Evolutionary conservation across 2,329 filamentous ascomycete species (phyloP), one percentile per base, ranked within the genome.

Genomic region (Davidsoniella australis): DNA sequence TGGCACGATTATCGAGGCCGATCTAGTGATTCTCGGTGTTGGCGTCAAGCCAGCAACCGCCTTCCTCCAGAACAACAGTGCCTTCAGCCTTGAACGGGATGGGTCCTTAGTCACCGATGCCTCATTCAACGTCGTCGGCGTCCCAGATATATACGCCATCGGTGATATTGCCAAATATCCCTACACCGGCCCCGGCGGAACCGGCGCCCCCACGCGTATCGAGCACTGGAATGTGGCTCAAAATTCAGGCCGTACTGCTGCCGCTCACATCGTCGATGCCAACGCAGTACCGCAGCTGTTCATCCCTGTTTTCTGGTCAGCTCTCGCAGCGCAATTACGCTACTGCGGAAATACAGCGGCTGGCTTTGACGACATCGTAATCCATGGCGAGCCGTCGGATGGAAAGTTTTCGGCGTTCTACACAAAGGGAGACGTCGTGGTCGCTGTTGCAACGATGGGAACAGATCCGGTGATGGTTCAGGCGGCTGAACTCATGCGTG

Each of bases 181-280:
- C 0, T 98, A 98, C 68, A 75, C 85, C 62, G 91, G 91, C 1
- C 91, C 91, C 0, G 87, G 85, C 20, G 82, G 85, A 23, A 73
- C 82, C 14, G 85, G 84, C 54, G 72, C 71, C 41, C 72, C 73
- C 16, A 76, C 82, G 1, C 81, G 91, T 55, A 95, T 96, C 60
- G 91, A 98, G 70, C 91, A 98, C 63, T 98, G 91, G 91, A 89
- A 95, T 64, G 91, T 98, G 2, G 91, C 91, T 4, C 91, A 96
- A 61, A 95, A 96, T 59, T 72, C 85, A 1, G 91, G 91, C 2
- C 83, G 89, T 41, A 73, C 75, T 20, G 89, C 82, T 1, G 91
- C 87, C 1, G 71, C 71, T 47, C 76, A 84, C 57, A 94, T 98
- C 59, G 70, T 76, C 2, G 29, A 33, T 33, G 8, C 29, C 29